Evolutionary conservation across 2,329 filamentous ascomycete genomes (phyloP).

Genomic region (Beauveria brongniartii): DNA sequence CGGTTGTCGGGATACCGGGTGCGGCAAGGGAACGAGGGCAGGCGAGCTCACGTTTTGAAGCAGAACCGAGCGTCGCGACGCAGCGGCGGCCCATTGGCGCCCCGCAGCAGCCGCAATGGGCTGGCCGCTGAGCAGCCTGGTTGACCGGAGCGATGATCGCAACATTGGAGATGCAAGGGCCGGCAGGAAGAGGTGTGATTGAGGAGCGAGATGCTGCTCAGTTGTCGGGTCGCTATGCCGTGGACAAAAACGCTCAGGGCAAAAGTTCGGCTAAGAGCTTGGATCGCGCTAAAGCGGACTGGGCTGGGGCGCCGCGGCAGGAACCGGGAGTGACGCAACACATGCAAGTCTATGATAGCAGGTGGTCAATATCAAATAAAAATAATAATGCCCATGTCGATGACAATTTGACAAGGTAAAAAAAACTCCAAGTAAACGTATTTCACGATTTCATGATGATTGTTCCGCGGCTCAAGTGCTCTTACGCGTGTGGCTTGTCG

Average conservation of each 20-base stretch:
- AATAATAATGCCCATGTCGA: not conserved
- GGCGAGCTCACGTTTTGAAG: slow-evolving; percentile 10
- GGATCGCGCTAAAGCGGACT: slow-evolving; percentile 15
- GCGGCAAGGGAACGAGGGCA: not conserved
- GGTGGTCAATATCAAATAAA: not conserved
- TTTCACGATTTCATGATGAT: not conserved
- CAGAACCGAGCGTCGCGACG: slow-evolving; percentile 24
- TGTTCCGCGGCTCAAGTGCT: too few relatives aligned
- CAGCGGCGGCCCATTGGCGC: slow-evolving; percentile 49
- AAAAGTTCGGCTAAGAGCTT: slow-evolving; percentile 35
- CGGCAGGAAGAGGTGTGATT: slow-evolving; percentile 25
- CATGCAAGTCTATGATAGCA: not conserved
- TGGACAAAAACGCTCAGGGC: slow-evolving; percentile 35
- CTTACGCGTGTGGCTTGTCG: not conserved
- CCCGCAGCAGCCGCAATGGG: slow-evolving; percentile 42
- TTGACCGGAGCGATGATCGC: slow-evolving; percentile 60
- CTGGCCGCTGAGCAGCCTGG: slow-evolving; percentile 49
- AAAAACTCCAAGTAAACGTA: too few relatives aligned
- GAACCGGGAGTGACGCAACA: slow-evolving; percentile 29
- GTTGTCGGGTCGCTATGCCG: slow-evolving; percentile 18
- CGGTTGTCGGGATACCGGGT: not conserved
- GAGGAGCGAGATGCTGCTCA: slow-evolving; percentile 17
- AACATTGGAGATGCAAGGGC: slow-evolving; percentile 52
- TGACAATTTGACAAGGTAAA: not conserved
- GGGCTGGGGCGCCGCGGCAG: slow-evolving; percentile 20